Percentiles rank a stretch among this genome's conserved stretches.
Evolutionary conservation across 768 basidiomycete genomes (phyloP).

Genomic region (Gelatoporia subvermispora): DNA sequence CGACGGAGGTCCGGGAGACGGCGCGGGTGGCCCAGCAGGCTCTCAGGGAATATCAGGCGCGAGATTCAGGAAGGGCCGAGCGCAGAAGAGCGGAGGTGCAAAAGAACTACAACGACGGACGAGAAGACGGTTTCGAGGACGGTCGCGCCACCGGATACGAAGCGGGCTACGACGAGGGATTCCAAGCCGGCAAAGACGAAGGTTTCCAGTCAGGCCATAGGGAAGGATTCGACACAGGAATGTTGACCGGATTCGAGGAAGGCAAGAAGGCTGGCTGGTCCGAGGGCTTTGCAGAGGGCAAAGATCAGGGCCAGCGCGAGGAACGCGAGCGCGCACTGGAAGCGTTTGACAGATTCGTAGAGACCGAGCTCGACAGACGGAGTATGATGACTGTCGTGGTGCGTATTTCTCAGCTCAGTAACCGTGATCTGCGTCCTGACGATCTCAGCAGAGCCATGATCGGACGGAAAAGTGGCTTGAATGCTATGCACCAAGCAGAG

Average conservation of each 20-base stretch:
- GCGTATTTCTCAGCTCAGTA: background rate
- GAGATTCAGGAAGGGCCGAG: constrained; percentile 39
- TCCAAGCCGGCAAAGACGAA: constrained; percentile 33
- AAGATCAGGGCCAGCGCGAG: constrained; percentile 37
- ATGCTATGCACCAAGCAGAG: constrained; percentile 8
- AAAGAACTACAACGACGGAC: constrained; percentile 38
- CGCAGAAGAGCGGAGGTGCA: constrained; percentile 35
- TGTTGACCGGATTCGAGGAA: constrained; percentile 22
- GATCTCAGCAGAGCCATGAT: constrained; percentile 7
- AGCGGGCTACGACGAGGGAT: constrained; percentile 43
- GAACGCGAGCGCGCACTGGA: constrained; percentile 50
- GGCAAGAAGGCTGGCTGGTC: constrained; percentile 31
- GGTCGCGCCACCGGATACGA: constrained; percentile 42
- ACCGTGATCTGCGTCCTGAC: background rate
- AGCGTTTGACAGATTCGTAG: constrained; percentile 55
- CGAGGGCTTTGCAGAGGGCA: constrained; percentile 34
- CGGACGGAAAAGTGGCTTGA: constrained; percentile 18
- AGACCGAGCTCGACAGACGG: constrained; percentile 33
- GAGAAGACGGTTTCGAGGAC: constrained; percentile 29
- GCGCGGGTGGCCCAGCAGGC: constrained; percentile 39
- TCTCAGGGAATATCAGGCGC: constrained; percentile 40
- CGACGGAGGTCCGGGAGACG: constrained; percentile 38
- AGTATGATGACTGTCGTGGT: constrained; percentile 9
- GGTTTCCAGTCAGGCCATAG: constrained; percentile 34
- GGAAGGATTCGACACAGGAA: constrained; percentile 23